A percentile compares a stretch with the other conserved stretches of the same genome.
These are phyloP conservation scores for Thermochaetoides thermophila DNA, from an alignment of 495 filamentous ascomycete genomes.

Conservation along the genomic window DNA sequence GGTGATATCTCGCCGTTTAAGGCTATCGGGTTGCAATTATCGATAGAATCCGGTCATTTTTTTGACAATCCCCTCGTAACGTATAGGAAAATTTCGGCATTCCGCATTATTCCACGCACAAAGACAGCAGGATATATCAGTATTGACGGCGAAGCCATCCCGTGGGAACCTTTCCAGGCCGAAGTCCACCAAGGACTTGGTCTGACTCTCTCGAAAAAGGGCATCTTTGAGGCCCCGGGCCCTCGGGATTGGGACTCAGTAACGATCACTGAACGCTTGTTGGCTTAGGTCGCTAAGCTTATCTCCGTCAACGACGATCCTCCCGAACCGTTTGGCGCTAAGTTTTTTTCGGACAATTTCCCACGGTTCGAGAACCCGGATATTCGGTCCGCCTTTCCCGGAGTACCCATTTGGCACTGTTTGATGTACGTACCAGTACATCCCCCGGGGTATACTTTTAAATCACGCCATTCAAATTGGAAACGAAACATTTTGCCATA, in stretches of 20 bases:
- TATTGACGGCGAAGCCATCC: slow-evolving; percentile 79
- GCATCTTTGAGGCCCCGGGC: slow-evolving; percentile 58
- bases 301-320: too few species aligned
- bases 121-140: slow-evolving; percentile 63
- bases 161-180: slow-evolving; percentile 78
- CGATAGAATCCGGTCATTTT: slow-evolving; percentile 54
- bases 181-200: slow-evolving; percentile 78
- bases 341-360: too few species aligned
- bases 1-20: slow-evolving; percentile 53
- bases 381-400: too few species aligned
- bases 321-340: too few species aligned
- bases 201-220: slow-evolving; percentile 62
- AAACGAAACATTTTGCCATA: too few species aligned
- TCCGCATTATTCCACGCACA: slow-evolving; percentile 62
- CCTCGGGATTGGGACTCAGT: slow-evolving; percentile 33
- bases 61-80: slow-evolving; percentile 65
- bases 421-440: too few species aligned
- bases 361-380: too few species aligned
- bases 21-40: slow-evolving; percentile 49
- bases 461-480: too few species aligned
- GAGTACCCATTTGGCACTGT: too few species aligned
- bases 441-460: too few species aligned
- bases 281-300: slow-evolving; percentile 8
- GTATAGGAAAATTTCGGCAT: slow-evolving; percentile 70
- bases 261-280: slow-evolving; percentile 13